These are phyloP conservation scores for Seiridium cupressi DNA, from an alignment of 2,329 filamentous ascomycete genomes.

Conservation along the genomic window DNA sequence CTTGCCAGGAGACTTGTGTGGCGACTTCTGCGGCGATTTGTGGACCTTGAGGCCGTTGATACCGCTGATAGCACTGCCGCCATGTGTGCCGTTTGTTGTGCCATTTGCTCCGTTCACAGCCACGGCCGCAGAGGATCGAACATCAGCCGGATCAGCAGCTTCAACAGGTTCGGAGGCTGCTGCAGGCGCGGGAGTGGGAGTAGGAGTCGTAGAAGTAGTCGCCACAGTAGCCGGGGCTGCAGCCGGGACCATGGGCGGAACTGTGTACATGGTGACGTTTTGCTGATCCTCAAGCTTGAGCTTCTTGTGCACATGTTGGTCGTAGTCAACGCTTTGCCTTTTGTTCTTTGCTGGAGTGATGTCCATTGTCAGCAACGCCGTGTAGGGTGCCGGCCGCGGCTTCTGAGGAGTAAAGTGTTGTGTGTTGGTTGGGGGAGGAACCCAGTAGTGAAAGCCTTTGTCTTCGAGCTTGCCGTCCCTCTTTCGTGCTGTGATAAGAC, in stretches of 20 bases:
- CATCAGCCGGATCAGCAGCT: neutral
- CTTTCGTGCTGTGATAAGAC: slow-evolving; percentile 53
- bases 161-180: neutral
- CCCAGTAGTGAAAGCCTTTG: slow-evolving; percentile 53
- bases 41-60: slow-evolving; percentile 7
- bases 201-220: neutral
- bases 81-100: neutral
- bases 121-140: neutral
- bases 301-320: slow-evolving; percentile 27
- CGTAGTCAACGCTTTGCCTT: slow-evolving; percentile 12
- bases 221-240: neutral
- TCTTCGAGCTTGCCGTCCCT: slow-evolving; percentile 54
- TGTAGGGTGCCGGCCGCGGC: slow-evolving; percentile 49
- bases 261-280: neutral
- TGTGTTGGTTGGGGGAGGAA: slow-evolving; percentile 40
- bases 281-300: slow-evolving; percentile 21
- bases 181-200: neutral
- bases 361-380: slow-evolving; percentile 41
- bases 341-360: slow-evolving; percentile 22
- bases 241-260: neutral
- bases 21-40: slow-evolving; percentile 19
- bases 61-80: neutral
- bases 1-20: slow-evolving; percentile 12
- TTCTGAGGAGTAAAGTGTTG: slow-evolving; percentile 40
- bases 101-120: neutral